Conservation (phyloP, 192 early-diverging fungal species). For the Piromyces sp. region DNA sequence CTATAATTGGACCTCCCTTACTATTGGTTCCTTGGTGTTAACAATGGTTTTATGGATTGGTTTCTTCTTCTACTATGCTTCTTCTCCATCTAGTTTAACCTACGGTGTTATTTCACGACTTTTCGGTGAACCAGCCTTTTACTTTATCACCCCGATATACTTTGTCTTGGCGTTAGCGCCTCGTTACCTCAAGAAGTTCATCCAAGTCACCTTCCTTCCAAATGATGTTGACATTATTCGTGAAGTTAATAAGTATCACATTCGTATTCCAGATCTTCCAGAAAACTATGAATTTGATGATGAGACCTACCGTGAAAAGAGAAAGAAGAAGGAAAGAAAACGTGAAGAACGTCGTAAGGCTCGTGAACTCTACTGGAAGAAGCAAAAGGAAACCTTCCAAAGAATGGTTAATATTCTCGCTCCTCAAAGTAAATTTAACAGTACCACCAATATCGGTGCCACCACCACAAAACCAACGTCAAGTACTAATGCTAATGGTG, state of each 20-base stretch:
- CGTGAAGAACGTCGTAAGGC: neutral
- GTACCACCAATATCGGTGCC: neutral
- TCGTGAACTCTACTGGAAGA: neutral
- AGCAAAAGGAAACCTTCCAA: neutral
- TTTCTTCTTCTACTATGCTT: slow-evolving; percentile 51
- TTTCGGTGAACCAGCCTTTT: slow-evolving; percentile 50
- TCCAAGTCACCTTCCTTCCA: slow-evolving; percentile 45
- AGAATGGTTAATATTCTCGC: neutral
- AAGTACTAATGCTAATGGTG: too few relatives aligned
- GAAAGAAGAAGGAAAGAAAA: neutral
- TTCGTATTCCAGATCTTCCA: neutral
- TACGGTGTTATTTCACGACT: slow-evolving; percentile 52
- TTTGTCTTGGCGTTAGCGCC: slow-evolving; percentile 55
- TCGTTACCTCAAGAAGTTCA: slow-evolving; percentile 44
- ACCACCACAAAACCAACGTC: too few relatives aligned
- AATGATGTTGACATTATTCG: slow-evolving; percentile 47
- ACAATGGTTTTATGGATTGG: slow-evolving; percentile 48
- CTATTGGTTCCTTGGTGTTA: slow-evolving; percentile 35
- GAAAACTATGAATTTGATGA: neutral
- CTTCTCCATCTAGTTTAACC: slow-evolving; percentile 30
- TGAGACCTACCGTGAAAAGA: neutral
- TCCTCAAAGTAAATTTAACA: too few relatives aligned
- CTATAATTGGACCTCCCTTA: slow-evolving; percentile 73
- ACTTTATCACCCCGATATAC: slow-evolving; percentile 46
- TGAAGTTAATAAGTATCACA: slow-evolving; percentile 20